Evolutionary conservation across 129 eudicot species (phyloP).

Genomic region (Pittosporum tobira): DNA sequence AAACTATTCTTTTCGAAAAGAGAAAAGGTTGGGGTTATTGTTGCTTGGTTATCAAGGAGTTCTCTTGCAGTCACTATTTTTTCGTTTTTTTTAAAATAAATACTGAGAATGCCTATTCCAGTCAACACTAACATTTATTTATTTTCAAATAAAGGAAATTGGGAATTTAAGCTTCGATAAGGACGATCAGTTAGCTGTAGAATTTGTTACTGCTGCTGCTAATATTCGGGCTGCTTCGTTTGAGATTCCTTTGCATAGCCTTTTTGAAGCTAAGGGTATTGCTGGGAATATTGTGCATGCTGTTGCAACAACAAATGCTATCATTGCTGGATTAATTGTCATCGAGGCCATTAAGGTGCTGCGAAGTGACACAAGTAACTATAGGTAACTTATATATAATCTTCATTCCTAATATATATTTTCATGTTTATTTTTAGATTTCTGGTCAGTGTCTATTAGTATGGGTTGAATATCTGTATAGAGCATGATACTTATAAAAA

Average conservation of each 20-base stretch:
- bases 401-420: slow-evolving; percentile 2
- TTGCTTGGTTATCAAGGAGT: slow-evolving; percentile 1
- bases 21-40: slow-evolving; percentile 49
- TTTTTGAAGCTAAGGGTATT: slow-evolving; percentile 94
- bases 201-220: slow-evolving; percentile 98
- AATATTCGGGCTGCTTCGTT: slow-evolving; percentile 91
- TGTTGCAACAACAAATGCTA: slow-evolving; percentile 98
- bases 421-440: background rate
- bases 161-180: slow-evolving; percentile 85
- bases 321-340: slow-evolving; percentile 89
- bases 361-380: slow-evolving; percentile 52
- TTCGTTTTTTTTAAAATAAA: no score
- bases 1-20: slow-evolving; percentile 60
- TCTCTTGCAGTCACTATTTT: no score
- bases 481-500: background rate
- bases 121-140: background rate
- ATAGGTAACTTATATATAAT: slow-evolving; percentile 47
- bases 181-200: slow-evolving; percentile 92
- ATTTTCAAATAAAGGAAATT: slow-evolving; percentile 53
- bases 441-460: background rate
- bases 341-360: slow-evolving; percentile 92
- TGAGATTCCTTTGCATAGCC: slow-evolving; percentile 94
- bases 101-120: background rate
- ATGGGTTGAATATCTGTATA: background rate
- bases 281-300: slow-evolving; percentile 99